Evolutionary conservation across 192 early-diverging fungal species (phyloP), one percentile per base, ranked within the genome.

Genomic region (Thoreauomyces humboldtii): DNA sequence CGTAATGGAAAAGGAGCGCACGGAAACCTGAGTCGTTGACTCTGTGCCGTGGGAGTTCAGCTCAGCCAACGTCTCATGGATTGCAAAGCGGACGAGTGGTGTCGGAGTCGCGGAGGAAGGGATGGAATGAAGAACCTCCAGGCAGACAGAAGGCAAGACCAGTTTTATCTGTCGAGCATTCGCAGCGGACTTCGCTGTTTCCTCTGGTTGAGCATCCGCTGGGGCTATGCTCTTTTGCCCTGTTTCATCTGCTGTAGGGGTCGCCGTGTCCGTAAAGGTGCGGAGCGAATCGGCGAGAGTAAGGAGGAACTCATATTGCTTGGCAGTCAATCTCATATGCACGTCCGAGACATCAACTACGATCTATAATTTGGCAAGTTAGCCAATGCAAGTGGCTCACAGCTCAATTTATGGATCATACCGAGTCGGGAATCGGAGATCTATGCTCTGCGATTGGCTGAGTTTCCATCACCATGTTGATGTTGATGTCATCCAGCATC

Each of bases 401-500:
- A 9, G 17, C 38, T 12, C 38, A 17, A 41, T 41, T 9, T 17
- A 41, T 9, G 9, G 38, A 12, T 12, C 38, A 41, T 41, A 41
- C 38, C 38, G 38, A 48, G n/a, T n/a, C n/a, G n/a, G n/a, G n/a
- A n/a, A n/a, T n/a, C n/a, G n/a, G n/a, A n/a, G n/a, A n/a, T n/a
- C n/a, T n/a, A n/a, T n/a, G n/a, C n/a, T n/a, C n/a, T n/a, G n/a
- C n/a, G n/a, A n/a, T n/a, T n/a, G n/a, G n/a, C 15, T 31, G 27
- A 15, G 32, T 60, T 2, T 33, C 11, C 61, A 92, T 78, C 32
- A 81, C 81, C 48, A 94, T 81, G 38, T 83, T 79, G 35, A 95
- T 78, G 70, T 91, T 87, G 5, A 94, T 86, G 66, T 96, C 88
- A 43, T 94, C 88, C 2, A 96, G 77, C 35, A 99, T 92, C 57